Evolutionary conservation across 257 asterid genomes (phyloP), one percentile per base, ranked within the genome.

Genomic region (Parsonsia alboflavescens): DNA sequence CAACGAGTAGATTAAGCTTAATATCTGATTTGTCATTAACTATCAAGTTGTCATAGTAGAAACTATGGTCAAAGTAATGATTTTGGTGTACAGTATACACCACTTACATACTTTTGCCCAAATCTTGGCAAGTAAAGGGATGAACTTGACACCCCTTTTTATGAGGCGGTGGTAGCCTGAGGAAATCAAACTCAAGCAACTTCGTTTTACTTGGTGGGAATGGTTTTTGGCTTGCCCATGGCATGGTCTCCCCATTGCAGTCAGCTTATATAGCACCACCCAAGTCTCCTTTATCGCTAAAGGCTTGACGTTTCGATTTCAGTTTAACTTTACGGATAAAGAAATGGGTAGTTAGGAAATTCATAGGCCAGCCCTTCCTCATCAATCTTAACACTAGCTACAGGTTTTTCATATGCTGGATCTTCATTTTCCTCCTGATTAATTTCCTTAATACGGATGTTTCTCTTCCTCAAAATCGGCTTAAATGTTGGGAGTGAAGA

Each of bases 131-230:
- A 82, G 77, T 71, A 92, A 3, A 98, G 26, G n/a, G n/a, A n/a
- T n/a, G n/a, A n/a, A n/a, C 91, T 95, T 95, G 75, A 95, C 96
- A 1, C 99, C 99, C 82, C 89, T 95, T 54, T 92, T 92, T n/a
- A n/a, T n/a, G n/a, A n/a, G n/a, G n/a, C n/a, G n/a, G 72, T 86
- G 79, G 4, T 66, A 90, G 88, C 86, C 75, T 69, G 82, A 95
- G 92, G 5, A 97, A 92, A 77, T 95, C 99, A 72, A 95, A 95
- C 63, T 88, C 93, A n/a, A 93, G 97, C 62, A 88, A 83, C 82
- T 82, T 86, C 89, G 88, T 92, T 83, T 88, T 94, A 84, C 96
- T 87, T 7, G 89, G 84, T 10, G 91, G 93, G 80, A 89, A 67
- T 0, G 97, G 98, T 84, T 83, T 92, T 80, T 92, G 76, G 42